Evolutionary conservation across 2,329 filamentous ascomycete genomes (phyloP).

Genomic region (Purpureocillium lavendulum): DNA sequence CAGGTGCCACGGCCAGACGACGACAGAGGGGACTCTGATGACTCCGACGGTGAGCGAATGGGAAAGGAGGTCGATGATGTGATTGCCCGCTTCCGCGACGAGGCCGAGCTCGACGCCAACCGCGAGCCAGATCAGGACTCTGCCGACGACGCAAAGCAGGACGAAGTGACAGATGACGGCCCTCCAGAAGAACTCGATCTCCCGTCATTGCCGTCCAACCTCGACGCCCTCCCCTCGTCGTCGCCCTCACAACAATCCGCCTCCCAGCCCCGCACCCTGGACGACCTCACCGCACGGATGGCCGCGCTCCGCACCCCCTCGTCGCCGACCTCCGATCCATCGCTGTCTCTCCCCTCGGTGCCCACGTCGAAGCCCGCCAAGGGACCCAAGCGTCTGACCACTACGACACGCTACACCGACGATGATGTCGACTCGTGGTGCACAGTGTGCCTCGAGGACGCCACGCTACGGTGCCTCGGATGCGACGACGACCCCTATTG

Average conservation of each 20-base stretch:
- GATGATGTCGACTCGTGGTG: constrained; percentile 73
- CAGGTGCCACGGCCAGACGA: constrained; percentile 1
- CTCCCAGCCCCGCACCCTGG: constrained; percentile 20
- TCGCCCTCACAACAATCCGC: constrained; percentile 11
- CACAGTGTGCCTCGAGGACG: constrained; percentile 73
- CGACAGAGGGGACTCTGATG: constrained; percentile 19
- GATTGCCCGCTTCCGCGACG: constrained; percentile 37
- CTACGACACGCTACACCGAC: constrained; percentile 46
- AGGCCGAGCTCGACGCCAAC: constrained; percentile 26
- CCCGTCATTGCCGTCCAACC: constrained; percentile 36
- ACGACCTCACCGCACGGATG: constrained; percentile 42
- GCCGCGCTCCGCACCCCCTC: constrained; percentile 37
- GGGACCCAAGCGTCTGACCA: constrained; percentile 28
- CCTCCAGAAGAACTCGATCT: constrained; percentile 18
- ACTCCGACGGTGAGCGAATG: constrained; percentile 46
- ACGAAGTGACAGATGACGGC: constrained; percentile 3
- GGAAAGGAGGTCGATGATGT: constrained; percentile 32
- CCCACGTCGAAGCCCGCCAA: constrained; percentile 41
- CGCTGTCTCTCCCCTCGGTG: constrained; percentile 35
- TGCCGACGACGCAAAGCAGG: not conserved
- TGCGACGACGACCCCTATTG: constrained; percentile 72
- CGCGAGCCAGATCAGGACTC: not conserved
- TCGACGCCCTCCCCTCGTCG: constrained; percentile 24
- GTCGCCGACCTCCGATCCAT: constrained; percentile 13
- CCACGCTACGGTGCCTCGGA: constrained; percentile 61